These are phyloP conservation scores for Penicillium dipodomyicola DNA, from an alignment of 495 filamentous ascomycete genomes.

Conservation along the genomic window DNA sequence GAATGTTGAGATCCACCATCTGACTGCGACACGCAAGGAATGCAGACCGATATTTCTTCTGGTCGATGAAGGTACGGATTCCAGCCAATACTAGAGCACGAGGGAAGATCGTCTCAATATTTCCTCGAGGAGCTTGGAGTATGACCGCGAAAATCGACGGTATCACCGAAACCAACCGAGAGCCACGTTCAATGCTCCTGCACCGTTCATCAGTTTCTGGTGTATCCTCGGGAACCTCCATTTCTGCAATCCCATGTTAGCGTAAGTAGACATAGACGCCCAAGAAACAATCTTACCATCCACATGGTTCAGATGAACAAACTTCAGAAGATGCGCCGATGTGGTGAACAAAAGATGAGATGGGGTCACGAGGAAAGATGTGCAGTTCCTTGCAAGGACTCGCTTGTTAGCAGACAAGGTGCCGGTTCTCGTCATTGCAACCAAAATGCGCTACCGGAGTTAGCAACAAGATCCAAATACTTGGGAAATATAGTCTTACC, in stretches of 20 bases:
- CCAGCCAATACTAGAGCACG: constrained; percentile 88
- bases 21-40: constrained; percentile 87
- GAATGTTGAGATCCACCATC: constrained; percentile 94
- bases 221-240: constrained; percentile 82
- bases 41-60: constrained; percentile 75
- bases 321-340: constrained; percentile 85
- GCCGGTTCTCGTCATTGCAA: constrained; percentile 65
- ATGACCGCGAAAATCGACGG: constrained; percentile 78
- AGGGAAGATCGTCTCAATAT: constrained; percentile 92
- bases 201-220: constrained; percentile 91
- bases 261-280: neutral
- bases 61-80: constrained; percentile 73
- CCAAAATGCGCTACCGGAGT: constrained; percentile 36
- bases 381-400: constrained; percentile 77
- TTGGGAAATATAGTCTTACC: constrained; percentile 20
- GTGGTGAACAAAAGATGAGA: constrained; percentile 89
- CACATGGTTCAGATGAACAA: constrained; percentile 72
- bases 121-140: constrained; percentile 91
- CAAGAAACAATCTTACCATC: constrained; percentile 51
- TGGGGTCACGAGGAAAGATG: constrained; percentile 81
- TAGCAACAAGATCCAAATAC: constrained; percentile 9
- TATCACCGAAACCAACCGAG: constrained; percentile 81
- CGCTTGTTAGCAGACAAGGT: constrained; percentile 74
- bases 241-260: constrained; percentile 42
- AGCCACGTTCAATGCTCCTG: constrained; percentile 87